Base-by-base conservation (phyloP, 202 grass and related monocot genomes). In the Brachypodium distachyon region DNA sequence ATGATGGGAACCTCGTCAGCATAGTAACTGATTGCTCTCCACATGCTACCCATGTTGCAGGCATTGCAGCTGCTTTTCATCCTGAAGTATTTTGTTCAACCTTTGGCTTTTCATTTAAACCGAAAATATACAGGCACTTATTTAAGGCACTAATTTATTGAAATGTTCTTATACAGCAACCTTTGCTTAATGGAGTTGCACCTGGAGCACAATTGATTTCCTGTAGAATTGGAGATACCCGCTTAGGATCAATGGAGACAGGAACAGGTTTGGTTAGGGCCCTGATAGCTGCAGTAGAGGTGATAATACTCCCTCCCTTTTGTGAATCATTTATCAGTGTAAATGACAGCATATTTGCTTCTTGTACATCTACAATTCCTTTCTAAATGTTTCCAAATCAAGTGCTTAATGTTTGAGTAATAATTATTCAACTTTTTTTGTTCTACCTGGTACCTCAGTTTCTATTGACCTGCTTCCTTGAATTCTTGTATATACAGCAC, bases 11-110 rank as follows among this genome's bases (percentile, higher is more conserved):
- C 81, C 84, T 98, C 41, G 91, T 98, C 73, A 98, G 91, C 68
- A 88, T 98, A 83, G 95, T 98, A 50, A 98, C 95, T 86, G 95
- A 98, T 84, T 98, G 95, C 77, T 98, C 95, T 76, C 78, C 95
- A 7, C 95, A 98, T 56, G 95, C 86, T 64, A 98, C 95, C 67
- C 95, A 98, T 87, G 95, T 98, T 19, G 91, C 95, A 7, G 95
- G 95, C 62, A 98, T 98, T 88, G 86, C 95, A 54, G 86, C 95
- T 86, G 91, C 95, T 61, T 94, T 88, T 85, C 89, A 98, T 90
- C 85, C 95, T 50, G 70, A 98, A 78, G 95, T 98, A 94, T 11
- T 72, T 77, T 76, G 59, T 32, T 74, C 58, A 58, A 83, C 56
- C 54, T 32, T 82, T 78, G 21, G 26, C 33, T 78, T 67, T 78